These are phyloP conservation scores for Periconia sp. DNA, from an alignment of 2,329 filamentous ascomycete species.

Conservation along the genomic window DNA sequence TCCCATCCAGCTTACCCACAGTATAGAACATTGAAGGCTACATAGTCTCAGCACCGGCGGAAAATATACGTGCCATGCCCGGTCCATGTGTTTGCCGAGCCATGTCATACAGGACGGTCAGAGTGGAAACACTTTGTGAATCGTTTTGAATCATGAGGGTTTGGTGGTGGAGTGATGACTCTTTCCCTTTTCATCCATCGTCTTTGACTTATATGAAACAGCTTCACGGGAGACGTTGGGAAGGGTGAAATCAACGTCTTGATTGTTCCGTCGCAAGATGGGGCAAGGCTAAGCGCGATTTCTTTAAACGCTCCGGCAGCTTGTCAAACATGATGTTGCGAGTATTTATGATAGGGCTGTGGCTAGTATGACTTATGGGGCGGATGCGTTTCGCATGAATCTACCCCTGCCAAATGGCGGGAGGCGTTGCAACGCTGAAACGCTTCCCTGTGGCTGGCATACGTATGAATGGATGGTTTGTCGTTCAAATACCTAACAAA, in stretches of 20 bases:
- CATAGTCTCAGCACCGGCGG: too few relatives aligned
- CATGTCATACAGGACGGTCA: neutral
- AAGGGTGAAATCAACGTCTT: neutral
- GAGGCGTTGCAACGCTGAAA: slow-evolving; percentile 10
- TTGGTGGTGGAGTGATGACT: neutral
- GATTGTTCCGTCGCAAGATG: neutral
- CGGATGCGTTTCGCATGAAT: slow-evolving; percentile 16
- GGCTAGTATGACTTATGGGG: neutral
- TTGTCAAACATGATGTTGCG: neutral
- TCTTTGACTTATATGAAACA: slow-evolving; percentile 15
- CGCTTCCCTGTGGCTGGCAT: neutral
- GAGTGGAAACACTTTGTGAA: slow-evolving; percentile 11
- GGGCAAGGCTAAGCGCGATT: slow-evolving; percentile 18
- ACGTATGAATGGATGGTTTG: neutral
- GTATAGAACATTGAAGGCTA: too few relatives aligned
- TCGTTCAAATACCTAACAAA: too few relatives aligned
- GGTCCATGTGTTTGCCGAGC: slow-evolving; percentile 10
- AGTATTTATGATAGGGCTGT: neutral
- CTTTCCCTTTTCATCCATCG: neutral
- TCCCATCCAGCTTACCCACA: neutral
- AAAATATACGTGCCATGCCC: neutral
- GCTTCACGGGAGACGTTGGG: slow-evolving; percentile 7
- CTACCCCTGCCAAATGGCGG: slow-evolving; percentile 5
- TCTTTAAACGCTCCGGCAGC: neutral
- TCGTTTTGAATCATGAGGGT: slow-evolving; percentile 4